These are phyloP conservation scores for Epichloe sylvatica DNA, from an alignment of 2,329 filamentous ascomycete species.

Conservation along the genomic window DNA sequence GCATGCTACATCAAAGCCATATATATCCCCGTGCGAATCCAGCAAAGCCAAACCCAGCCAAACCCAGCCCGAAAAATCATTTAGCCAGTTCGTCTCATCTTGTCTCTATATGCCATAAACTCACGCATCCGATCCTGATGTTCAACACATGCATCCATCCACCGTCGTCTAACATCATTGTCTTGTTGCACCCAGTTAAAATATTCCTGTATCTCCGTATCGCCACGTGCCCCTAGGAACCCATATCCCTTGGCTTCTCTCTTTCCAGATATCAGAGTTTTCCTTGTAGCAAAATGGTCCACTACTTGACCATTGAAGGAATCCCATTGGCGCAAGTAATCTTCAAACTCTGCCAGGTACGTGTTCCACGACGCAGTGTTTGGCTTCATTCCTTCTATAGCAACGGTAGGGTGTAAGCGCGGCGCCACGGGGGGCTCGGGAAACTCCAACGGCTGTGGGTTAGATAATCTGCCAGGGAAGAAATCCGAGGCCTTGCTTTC, in stretches of 20 bases:
- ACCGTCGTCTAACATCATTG: conserved; percentile 44
- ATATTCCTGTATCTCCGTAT: conserved; percentile 42
- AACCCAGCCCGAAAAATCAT: background rate
- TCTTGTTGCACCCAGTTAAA: conserved; percentile 49
- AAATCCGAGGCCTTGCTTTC: conserved; percentile 34
- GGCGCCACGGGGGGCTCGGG: conserved; percentile 37
- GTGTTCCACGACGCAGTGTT: conserved; percentile 30
- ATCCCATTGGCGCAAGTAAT: conserved; percentile 38
- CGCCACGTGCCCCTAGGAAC: conserved; percentile 30
- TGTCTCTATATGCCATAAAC: conserved; percentile 36
- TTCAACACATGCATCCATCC: conserved; percentile 43
- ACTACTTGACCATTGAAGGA: conserved; percentile 38
- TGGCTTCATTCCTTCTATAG: conserved; percentile 30
- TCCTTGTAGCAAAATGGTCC: conserved; percentile 40
- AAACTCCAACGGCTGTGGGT: conserved; percentile 26
- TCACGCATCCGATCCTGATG: conserved; percentile 46
- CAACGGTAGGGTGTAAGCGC: conserved; percentile 28
- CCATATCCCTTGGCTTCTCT: conserved; percentile 28
- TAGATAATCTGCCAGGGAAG: conserved; percentile 23
- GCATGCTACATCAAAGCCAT: background rate
- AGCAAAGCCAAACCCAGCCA: background rate
- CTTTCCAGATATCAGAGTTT: conserved; percentile 25
- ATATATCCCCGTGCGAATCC: background rate
- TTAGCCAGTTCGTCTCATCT: conserved; percentile 19
- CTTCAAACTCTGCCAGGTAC: conserved; percentile 39